Base-by-base conservation (phyloP, 2,329 filamentous ascomycete genomes). In the Neopestalotiopsis rosae region DNA sequence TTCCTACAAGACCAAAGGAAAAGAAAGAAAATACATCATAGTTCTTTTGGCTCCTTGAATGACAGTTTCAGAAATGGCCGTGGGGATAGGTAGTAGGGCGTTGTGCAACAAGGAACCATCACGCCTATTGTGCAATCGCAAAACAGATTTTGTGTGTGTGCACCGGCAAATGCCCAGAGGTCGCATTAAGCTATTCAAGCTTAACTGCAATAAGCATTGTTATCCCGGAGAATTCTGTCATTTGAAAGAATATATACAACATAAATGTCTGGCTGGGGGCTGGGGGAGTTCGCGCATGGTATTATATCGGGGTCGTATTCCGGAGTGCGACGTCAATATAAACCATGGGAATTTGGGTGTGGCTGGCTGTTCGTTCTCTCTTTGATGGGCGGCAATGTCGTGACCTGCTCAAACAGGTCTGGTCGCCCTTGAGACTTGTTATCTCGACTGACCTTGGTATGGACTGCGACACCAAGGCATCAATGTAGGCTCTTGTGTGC, bases 301-400 rank as follows among this genome's bases (percentile, higher is more conserved):
- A 64, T 73, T 72, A 70, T 72, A 72, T 74, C 70, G 70, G 71
- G 71, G 72, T 74, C 73, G 71, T 72, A 73, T 75, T 74, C 72
- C 71, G 70, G 71, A 66, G 67, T 71, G 71, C 68, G 67, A 71
- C 61, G 6, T 64, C 28, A 17, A 30, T 52, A 28, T 64, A 28
- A 24, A 20, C n/a, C 61, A 32, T 64, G 61, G 42, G 6, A 28
- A 28, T 28, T 30, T 14, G 40, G 40, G 14, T 17, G 10, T 45
- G n/a, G 4, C 9, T 24, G 42, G 42, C 17, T 63, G 40, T n/a
- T 28, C 10, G n/a, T 42, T 28, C 24, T 28, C 4, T 10, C 28
- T 17, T 34, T 13, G 20, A 45, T 20, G n/a, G 42, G 61, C 40
- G 17, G 17, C 13, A 13, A 12, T 32, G 13, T 52, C n/a, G 49